Base-by-base conservation (phyloP, 2,329 filamentous ascomycete genomes). In the Nemania serpens region DNA sequence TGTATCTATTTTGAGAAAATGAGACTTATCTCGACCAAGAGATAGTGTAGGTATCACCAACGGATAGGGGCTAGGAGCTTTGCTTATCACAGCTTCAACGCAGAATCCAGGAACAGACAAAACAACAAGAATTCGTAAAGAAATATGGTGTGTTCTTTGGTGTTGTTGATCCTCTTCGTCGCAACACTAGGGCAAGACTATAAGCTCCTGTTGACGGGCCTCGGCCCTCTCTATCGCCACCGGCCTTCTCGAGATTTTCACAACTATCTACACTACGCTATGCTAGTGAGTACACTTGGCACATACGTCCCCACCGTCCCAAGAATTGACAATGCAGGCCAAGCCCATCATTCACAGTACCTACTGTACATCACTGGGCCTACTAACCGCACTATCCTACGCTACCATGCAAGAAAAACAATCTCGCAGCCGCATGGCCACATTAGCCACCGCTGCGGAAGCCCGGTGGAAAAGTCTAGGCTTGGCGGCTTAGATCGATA, bases 361-460 rank as follows among this genome's bases (percentile, higher is more conserved):
- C 43, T 42, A 43, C 39, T n/a, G 36, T n/a, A 12, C 11, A 39
- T 39, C 11, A 39, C 15, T 45, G 4, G 3, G 7, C 25, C 25
- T 7, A 29, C n/a, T 29, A 29, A 29, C 25, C 25, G 7, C 25
- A 29, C 25, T 29, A 29, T 11, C 41, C n/a, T 20, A 12, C 15
- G 17, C 18, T 37, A 42, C 47, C 45, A 59, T 62, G 59, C 51
- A 51, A 48, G 43, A 46, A 51, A n/a, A 59, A 56, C 60, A 56
- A 62, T 62, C 60, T 59, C 51, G 56, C 53, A 63, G 61, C 61
- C 57, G 61, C 48, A 42, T 61, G 29, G 52, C 52, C 47, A 53
- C 46, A 36, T 25, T 59, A 53, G 53, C 53, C 58, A 63, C 49
- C 39, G 51, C 45, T 42, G 59, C 51, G 45, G 48, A 15, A 49